Percentiles rank a stretch among this genome's conserved stretches.
Conservation (phyloP, 768 basidiomycete species). For the Hericium erinaceus region DNA sequence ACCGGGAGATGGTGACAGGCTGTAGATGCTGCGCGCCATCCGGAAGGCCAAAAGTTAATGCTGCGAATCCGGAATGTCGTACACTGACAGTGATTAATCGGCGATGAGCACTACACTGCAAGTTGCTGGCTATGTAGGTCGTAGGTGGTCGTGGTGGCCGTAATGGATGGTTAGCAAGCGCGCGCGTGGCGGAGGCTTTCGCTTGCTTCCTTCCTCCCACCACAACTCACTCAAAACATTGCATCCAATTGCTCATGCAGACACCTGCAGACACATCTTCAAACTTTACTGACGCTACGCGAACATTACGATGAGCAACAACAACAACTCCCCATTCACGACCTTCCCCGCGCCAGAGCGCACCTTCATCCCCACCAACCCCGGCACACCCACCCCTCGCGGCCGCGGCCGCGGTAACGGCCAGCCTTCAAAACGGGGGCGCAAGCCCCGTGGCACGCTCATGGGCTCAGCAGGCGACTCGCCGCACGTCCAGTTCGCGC, state of each 20-base stretch:
- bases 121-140: background rate
- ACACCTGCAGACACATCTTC: background rate
- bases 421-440: slow-evolving; percentile 9
- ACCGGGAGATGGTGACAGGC: slow-evolving; percentile 1
- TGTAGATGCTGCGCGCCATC: background rate
- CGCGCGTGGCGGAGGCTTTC: background rate
- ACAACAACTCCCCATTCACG: background rate
- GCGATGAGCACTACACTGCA: background rate
- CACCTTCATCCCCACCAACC: slow-evolving; percentile 10
- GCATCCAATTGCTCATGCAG: background rate
- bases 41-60: background rate
- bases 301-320: background rate
- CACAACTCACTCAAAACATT: background rate
- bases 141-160: background rate
- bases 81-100: background rate
- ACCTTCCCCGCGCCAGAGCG: background rate
- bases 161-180: background rate
- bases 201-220: background rate
- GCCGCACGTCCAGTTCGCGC: background rate
- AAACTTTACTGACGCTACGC: background rate
- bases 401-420: background rate
- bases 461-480: slow-evolving; percentile 5
- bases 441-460: slow-evolving; percentile 7
- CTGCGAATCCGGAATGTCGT: background rate
- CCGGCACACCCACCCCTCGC: slow-evolving; percentile 2